These are phyloP conservation scores for Pleurotus djamor DNA, from an alignment of 768 basidiomycete genomes.

Conservation along the genomic window DNA sequence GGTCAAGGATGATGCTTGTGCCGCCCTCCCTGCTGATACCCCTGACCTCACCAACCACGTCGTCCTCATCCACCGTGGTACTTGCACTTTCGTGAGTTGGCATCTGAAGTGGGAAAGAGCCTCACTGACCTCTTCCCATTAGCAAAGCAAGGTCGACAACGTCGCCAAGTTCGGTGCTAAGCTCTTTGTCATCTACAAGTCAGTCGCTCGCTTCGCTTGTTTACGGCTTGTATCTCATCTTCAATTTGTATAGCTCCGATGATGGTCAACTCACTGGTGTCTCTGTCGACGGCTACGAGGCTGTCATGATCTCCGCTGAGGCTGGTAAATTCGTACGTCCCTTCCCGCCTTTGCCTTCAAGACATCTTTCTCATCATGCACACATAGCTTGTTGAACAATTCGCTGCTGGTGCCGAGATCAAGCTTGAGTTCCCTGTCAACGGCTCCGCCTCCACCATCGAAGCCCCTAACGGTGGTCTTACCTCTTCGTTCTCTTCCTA, in stretches of 20 bases:
- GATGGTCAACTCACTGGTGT: constrained; percentile 44
- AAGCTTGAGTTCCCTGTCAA: constrained; percentile 47
- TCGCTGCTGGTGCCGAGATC: constrained; percentile 38
- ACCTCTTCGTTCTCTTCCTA: constrained; percentile 56
- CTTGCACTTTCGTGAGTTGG: constrained; percentile 46
- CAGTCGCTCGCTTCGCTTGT: constrained; percentile 13
- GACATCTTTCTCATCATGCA: not conserved
- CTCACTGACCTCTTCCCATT: not conserved
- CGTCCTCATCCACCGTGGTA: constrained; percentile 57
- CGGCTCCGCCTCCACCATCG: constrained; percentile 37
- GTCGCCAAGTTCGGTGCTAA: constrained; percentile 51
- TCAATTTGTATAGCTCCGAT: constrained; percentile 29
- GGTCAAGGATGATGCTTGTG: constrained; percentile 56
- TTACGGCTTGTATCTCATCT: not conserved
- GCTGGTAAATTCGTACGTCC: constrained; percentile 53
- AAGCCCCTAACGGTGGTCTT: constrained; percentile 52
- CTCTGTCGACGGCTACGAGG: constrained; percentile 43
- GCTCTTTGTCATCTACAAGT: constrained; percentile 54
- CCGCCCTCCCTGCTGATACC: constrained; percentile 46
- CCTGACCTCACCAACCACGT: constrained; percentile 54
- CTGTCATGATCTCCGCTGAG: constrained; percentile 48
- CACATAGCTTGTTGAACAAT: constrained; percentile 45
- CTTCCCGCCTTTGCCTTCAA: not conserved
- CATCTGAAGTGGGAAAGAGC: constrained; percentile 5
- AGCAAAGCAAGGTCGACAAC: constrained; percentile 52